phyloP scores from a whole-genome alignment of 768 basidiomycete species.

The Rickenella mellea region DNA sequence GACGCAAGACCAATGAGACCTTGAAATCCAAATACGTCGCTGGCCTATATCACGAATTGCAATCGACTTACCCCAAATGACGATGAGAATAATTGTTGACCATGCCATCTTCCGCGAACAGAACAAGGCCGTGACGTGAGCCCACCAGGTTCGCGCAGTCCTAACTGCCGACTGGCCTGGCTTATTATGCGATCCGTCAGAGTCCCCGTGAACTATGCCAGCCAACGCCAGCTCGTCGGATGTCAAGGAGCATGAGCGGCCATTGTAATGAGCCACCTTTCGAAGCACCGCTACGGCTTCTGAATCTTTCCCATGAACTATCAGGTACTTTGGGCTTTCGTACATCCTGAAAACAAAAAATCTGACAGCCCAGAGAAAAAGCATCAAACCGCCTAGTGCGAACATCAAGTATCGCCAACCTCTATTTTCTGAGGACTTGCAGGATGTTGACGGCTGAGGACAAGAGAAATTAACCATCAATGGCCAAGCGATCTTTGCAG shows the following conservation, averaged over 20 bases:
- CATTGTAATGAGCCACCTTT: slow-evolving; percentile 41
- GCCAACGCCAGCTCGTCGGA: slow-evolving; percentile 33
- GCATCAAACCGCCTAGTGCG: slow-evolving; percentile 40
- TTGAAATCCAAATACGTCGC: slow-evolving; percentile 14
- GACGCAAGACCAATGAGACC: slow-evolving; percentile 72
- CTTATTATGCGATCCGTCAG: slow-evolving; percentile 7
- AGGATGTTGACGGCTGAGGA: slow-evolving; percentile 19
- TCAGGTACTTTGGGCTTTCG: slow-evolving; percentile 50
- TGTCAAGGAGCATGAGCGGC: slow-evolving; percentile 29
- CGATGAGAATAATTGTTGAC: slow-evolving; percentile 53
- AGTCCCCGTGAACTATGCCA: slow-evolving; percentile 12
- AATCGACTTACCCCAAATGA: slow-evolving; percentile 35
- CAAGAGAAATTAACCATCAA: slow-evolving; percentile 49
- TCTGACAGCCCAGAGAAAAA: slow-evolving; percentile 43
- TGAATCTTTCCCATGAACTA: slow-evolving; percentile 41
- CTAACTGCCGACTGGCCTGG: slow-evolving; percentile 8
- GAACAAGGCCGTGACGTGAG: slow-evolving; percentile 54
- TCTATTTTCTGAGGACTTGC: slow-evolving; percentile 41
- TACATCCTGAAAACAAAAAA: slow-evolving; percentile 43
- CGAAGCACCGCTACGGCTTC: slow-evolving; percentile 41
- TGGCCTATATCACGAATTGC: not conserved
- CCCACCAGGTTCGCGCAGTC: slow-evolving; percentile 33
- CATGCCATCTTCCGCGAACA: slow-evolving; percentile 52
- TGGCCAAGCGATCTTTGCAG: slow-evolving; percentile 45
- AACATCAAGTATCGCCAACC: slow-evolving; percentile 56